phyloP scores from a whole-genome alignment of 768 basidiomycete species.

The Cystofilobasidium macerans region DNA sequence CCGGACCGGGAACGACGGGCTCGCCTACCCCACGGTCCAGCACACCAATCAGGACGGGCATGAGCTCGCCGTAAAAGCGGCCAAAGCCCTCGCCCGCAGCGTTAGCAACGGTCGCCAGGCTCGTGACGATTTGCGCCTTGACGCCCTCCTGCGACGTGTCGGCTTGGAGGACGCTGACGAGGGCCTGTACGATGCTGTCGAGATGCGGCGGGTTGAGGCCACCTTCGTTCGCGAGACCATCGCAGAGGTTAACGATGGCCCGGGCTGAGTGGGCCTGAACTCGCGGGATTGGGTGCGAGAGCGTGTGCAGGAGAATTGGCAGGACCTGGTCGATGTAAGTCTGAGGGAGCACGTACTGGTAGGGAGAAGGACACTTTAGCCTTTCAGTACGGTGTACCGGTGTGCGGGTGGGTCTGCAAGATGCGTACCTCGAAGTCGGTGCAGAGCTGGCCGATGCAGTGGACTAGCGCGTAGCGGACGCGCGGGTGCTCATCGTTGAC shows the following conservation, averaged over 20 bases:
- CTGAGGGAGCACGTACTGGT: constrained; percentile 62
- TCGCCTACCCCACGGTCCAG: constrained; percentile 39
- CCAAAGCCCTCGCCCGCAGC: constrained; percentile 67
- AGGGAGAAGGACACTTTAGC: constrained; percentile 38
- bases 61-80: constrained; percentile 67
- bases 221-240: constrained; percentile 54
- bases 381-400: constrained; percentile 46
- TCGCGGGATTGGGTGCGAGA: constrained; percentile 39
- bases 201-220: constrained; percentile 65
- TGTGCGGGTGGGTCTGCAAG: neutral
- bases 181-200: constrained; percentile 63
- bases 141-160: constrained; percentile 45
- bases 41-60: constrained; percentile 68
- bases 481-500: constrained; percentile 68
- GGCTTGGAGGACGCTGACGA: constrained; percentile 42
- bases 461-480: constrained; percentile 65
- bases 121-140: constrained; percentile 79
- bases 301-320: constrained; percentile 7
- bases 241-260: constrained; percentile 81
- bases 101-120: constrained; percentile 79
- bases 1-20: constrained; percentile 42
- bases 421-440: constrained; percentile 66
- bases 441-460: constrained; percentile 71
- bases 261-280: constrained; percentile 80
- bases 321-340: constrained; percentile 45